Base-by-base conservation (phyloP, 208 protist genomes). In the Endotrypanum monterogeii region DNA sequence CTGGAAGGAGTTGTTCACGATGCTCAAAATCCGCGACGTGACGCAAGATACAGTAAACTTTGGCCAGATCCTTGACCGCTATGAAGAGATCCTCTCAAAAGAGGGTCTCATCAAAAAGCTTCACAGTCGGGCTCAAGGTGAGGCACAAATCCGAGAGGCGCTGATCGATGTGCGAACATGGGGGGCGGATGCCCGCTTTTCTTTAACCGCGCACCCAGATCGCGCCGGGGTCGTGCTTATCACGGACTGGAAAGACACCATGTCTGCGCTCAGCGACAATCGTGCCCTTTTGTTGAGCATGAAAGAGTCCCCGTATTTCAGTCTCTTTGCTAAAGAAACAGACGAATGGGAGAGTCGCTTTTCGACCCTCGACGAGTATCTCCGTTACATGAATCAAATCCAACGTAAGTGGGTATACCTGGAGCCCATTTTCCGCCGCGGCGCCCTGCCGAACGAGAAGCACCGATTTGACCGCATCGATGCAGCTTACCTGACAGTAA, bases 341-440 rank as follows among this genome's bases (percentile, higher is more conserved):
- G 77, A 57, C 46, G 88, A 92, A 55, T 99, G 97, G 95, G 96
- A 99, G 83, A 73, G 88, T 62, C 95, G 98, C 46, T 87, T 99
- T 18, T 82, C 83, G 2, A 88, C 83, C 20, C 89, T 99, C 20
- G 95, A 98, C 76, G 86, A 94, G 66, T 96, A 96, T 67, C 84
- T 99, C 65, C 83, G 90, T 9, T 73, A 89, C 58, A 97, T 99
- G 86, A 99, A 98, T 70, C 88, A 93, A 69, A 98, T 99, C 78
- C 99, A 99, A 86, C 90, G 98, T 62, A 98, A 99, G 80, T 99
- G 98, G 98, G 91, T 99, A 9, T 99, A 99, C 82, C 88, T 99
- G 5, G 98, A 99, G 88, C 99, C 99, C 61, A 99, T 99, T 72
- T 99, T 99, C 73, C 88, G 86, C 23, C 93, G 98, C 25, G 98